Evolutionary conservation across 306 rosid genomes (phyloP).

Genomic region (Vigna unguiculata): DNA sequence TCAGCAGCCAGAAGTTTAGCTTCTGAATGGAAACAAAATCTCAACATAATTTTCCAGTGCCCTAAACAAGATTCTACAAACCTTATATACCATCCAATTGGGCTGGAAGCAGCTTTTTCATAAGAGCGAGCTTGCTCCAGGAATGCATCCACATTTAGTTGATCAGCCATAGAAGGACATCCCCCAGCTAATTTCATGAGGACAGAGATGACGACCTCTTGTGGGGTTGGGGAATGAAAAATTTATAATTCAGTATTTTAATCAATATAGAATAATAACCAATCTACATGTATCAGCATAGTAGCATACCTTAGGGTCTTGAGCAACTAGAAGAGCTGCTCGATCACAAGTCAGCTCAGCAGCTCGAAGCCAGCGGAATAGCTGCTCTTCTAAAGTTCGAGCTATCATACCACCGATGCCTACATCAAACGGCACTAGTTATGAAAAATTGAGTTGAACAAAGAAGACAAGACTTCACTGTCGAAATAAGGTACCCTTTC

Average conservation of each 20-base stretch:
- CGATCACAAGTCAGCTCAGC: slow-evolving; percentile 99
- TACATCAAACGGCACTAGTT: slow-evolving; percentile 45
- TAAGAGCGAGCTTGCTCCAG: slow-evolving; percentile 98
- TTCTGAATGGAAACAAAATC: slow-evolving; percentile 25
- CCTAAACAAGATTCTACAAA: slow-evolving; percentile 33
- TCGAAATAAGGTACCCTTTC: slow-evolving; percentile 29
- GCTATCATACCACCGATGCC: slow-evolving; percentile 96
- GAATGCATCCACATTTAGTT: slow-evolving; percentile 93
- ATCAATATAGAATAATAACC: slow-evolving; percentile 19
- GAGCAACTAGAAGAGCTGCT: slow-evolving; percentile 99
- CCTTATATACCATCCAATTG: slow-evolving; percentile 97
- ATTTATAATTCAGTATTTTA: slow-evolving; percentile 47
- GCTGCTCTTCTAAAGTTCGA: slow-evolving; percentile 87
- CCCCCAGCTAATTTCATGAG: slow-evolving; percentile 99
- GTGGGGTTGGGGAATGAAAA: slow-evolving; percentile 58
- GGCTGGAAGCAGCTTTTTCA: slow-evolving; percentile 95
- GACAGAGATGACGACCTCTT: slow-evolving; percentile 96
- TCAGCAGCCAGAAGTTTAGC: slow-evolving; percentile 39
- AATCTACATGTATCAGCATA: slow-evolving; percentile 8
- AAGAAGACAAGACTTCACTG: slow-evolving; percentile 24
- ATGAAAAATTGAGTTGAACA: slow-evolving; percentile 23
- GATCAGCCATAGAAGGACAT: slow-evolving; percentile 94
- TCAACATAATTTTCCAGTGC: slow-evolving; percentile 15
- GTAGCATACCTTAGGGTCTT: slow-evolving; percentile 81
- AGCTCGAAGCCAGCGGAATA: slow-evolving; percentile 96